These are phyloP conservation scores for Thermothelomyces thermophilus DNA, from an alignment of 2,329 filamentous ascomycete genomes.

Conservation along the genomic window DNA sequence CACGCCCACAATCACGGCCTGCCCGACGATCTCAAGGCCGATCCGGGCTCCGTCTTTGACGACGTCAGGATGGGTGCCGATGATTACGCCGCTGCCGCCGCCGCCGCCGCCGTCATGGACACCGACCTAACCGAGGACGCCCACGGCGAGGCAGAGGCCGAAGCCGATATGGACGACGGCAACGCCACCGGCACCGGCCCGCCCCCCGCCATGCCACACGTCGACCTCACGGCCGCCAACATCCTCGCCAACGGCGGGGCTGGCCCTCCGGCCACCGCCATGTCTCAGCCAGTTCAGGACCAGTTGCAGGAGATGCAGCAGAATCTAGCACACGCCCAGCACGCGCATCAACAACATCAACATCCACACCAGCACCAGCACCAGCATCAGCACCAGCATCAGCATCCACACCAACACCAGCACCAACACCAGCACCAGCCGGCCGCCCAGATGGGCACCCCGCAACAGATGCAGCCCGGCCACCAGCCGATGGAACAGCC, in stretches of 20 bases:
- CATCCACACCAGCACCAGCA: conserved; percentile 26
- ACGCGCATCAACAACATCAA: conserved; percentile 23
- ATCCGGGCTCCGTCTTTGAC: conserved; percentile 24
- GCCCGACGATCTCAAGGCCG: conserved; percentile 23
- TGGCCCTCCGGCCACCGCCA: conserved; percentile 13
- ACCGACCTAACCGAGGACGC: conserved; percentile 22
- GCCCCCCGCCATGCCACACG: conserved; percentile 20
- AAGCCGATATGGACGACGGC: conserved; percentile 25
- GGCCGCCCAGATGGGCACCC: conserved; percentile 25
- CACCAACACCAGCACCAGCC: conserved; percentile 28
- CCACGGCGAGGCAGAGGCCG: conserved; percentile 23
- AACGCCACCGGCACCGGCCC: conserved; percentile 14
- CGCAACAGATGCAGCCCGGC: conserved; percentile 10
- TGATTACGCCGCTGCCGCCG: conserved; percentile 28
- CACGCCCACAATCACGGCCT: conserved; percentile 18
- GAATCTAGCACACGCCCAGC: conserved; percentile 23
- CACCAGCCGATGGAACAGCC: conserved; percentile 23
- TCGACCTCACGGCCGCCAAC: conserved; percentile 29
- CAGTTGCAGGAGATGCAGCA: conserved; percentile 24
- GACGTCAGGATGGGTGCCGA: conserved; percentile 20
- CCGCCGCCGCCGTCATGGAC: conserved; percentile 29
- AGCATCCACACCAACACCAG: conserved; percentile 20
- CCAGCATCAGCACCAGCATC: conserved; percentile 24
- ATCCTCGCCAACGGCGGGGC: conserved; percentile 29
- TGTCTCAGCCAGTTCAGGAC: conserved; percentile 23